These are phyloP conservation scores for Coelastrella sp. DNA, from an alignment of 139 green algal species.

Conservation along the genomic window DNA sequence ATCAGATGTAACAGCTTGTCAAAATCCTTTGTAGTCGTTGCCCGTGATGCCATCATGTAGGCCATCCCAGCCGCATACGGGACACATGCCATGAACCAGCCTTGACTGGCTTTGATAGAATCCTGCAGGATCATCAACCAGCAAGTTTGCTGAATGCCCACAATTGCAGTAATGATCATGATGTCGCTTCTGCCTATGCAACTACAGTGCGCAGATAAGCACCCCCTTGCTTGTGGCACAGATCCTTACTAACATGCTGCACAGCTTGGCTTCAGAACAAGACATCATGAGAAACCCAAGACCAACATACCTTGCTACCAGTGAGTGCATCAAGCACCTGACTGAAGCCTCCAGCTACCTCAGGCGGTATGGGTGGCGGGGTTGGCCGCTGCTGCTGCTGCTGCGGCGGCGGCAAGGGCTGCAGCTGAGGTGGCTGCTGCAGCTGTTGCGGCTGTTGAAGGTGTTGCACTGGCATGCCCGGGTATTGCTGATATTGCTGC, in stretches of 20 bases:
- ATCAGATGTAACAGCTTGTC: conserved; percentile 84
- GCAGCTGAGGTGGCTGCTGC: conserved; percentile 19
- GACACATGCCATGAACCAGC: conserved; percentile 89
- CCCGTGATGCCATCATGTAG: conserved; percentile 61
- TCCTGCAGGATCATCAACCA: conserved; percentile 57
- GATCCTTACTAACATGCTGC: not conserved
- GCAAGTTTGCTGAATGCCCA: not conserved
- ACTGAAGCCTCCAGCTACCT: conserved; percentile 40
- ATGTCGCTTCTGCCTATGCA: not conserved
- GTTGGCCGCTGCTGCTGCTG: not conserved
- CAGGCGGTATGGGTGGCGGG: conserved; percentile 22
- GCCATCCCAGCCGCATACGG: conserved; percentile 75
- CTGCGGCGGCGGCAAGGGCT: not conserved
- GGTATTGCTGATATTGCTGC: conserved; percentile 19
- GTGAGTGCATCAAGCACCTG: conserved; percentile 42
- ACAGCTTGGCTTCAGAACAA: not conserved
- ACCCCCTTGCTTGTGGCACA: not conserved
- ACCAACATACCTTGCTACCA: conserved; percentile 39
- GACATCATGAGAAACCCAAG: not conserved
- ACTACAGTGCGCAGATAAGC: not conserved
- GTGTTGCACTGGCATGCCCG: not conserved
- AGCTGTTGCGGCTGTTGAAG: not conserved
- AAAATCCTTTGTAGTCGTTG: conserved; percentile 51
- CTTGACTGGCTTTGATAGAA: conserved; percentile 80
- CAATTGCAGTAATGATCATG: not conserved